A percentile compares a stretch with the other conserved stretches of the same genome.
phyloP scores from a whole-genome alignment of 495 filamentous ascomycete species.

The Lepidopterella palustris region DNA sequence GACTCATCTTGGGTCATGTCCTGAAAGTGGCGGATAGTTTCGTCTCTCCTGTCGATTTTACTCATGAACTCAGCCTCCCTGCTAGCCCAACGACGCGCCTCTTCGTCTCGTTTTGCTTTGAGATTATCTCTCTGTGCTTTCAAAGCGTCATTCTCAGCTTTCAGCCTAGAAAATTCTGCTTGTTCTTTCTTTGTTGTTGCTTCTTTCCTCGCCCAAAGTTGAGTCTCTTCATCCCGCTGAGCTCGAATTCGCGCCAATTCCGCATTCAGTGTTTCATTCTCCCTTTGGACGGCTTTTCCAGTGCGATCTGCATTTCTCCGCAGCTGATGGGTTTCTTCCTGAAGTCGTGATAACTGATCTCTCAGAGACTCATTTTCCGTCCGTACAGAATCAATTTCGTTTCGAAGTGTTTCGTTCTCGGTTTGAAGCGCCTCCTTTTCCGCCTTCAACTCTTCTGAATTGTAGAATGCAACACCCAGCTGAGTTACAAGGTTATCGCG shows the following conservation, averaged over 20 bases:
- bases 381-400: slow-evolving; percentile 25
- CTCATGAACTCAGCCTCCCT: slow-evolving; percentile 16
- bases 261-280: slow-evolving; percentile 19
- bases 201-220: slow-evolving; percentile 19
- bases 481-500: slow-evolving; percentile 60
- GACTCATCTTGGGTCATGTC: slow-evolving; percentile 23
- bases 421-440: slow-evolving; percentile 31
- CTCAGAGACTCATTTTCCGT: slow-evolving; percentile 31
- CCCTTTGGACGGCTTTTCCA: slow-evolving; percentile 18
- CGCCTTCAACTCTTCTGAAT: slow-evolving; percentile 54
- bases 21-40: slow-evolving; percentile 27
- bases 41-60: slow-evolving; percentile 20
- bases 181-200: slow-evolving; percentile 20
- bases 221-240: slow-evolving; percentile 26
- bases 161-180: slow-evolving; percentile 18
- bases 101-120: slow-evolving; percentile 44
- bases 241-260: slow-evolving; percentile 20
- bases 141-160: slow-evolving; percentile 19
- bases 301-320: slow-evolving; percentile 14
- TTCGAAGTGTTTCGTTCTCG: slow-evolving; percentile 28
- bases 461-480: slow-evolving; percentile 56
- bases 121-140: slow-evolving; percentile 12
- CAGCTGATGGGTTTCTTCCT: slow-evolving; percentile 20
- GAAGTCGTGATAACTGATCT: slow-evolving; percentile 16
- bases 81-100: slow-evolving; percentile 13